Conservation (phyloP, 176 grass and related monocot species). For the Zoysia pacifica region DNA sequence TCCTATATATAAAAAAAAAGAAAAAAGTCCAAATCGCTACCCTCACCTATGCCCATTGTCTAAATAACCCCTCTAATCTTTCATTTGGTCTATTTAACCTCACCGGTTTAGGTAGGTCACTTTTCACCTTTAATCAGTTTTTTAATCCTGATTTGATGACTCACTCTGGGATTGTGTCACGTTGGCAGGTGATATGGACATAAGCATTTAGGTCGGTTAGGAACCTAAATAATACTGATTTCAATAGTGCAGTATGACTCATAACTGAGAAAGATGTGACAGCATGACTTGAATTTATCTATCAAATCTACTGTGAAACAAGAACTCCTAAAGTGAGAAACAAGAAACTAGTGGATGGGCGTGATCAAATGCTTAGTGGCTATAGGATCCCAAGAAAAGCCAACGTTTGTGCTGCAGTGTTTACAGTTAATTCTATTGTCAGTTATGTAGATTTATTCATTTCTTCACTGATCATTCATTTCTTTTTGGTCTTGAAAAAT, state of each 20-base stretch:
- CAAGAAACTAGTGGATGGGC: neutral
- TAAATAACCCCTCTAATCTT: no score
- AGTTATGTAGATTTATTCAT: conserved; percentile 9
- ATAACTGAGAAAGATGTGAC: conserved; percentile 25
- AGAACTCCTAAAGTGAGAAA: conserved; percentile 16
- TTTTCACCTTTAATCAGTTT: no score
- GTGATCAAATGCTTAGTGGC: conserved; percentile 5
- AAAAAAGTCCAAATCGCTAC: neutral
- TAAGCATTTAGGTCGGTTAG: no score
- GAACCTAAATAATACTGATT: no score
- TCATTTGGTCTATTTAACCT: no score
- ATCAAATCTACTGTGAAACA: conserved; percentile 21
- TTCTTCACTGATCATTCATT: neutral
- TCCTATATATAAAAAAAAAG: conserved; percentile 10
- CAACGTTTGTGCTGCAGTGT: neutral
- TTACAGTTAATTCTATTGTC: neutral
- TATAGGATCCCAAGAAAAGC: conserved; percentile 14
- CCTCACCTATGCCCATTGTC: no score
- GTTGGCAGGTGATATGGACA: no score
- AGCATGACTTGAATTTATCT: conserved; percentile 27
- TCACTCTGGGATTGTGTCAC: no score
- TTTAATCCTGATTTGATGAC: no score
- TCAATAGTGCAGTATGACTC: conserved; percentile 7
- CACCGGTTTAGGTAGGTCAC: no score
- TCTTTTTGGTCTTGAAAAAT: neutral